Evolutionary conservation across 2,329 filamentous ascomycete species (phyloP), one percentile per base, ranked within the genome.

Genomic region (Cladophialophora psammophila): DNA sequence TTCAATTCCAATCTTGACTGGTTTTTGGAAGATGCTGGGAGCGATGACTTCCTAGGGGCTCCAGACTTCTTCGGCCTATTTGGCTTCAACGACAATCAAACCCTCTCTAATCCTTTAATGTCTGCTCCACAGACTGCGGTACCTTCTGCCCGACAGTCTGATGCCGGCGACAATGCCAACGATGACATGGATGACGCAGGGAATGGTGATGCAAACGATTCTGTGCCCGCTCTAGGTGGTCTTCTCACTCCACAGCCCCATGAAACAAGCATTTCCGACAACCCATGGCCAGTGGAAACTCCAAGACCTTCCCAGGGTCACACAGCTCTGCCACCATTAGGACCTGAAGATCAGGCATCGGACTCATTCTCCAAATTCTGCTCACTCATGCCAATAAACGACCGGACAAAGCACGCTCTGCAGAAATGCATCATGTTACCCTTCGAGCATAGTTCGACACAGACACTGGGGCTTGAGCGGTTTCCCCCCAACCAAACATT

Each of bases 1-100:
- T 59, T 55, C 31, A 55, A 50, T 31, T 64, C 62, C 3, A 64
- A 64, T 34, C 54, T 64, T 13, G 62, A 55, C 31, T 64, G 62
- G 62, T 26, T 64, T 6, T n/a, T 64, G 13, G 53, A 55, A 8
- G 54, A 58, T 18, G 15, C 12, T 52, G 5, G 4, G 9, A 40
- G 20, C 12, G 31, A 38, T 3, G 34, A 15, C 5, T 15, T 54
- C 5, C 34, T 35, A 4, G 15, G 26, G 3, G 15, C 34, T 13
- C 8, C 52, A 10, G 52, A 54, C 7, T 15, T 35, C 15, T 32
- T 54, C 52, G 34, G n/a, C n/a, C 40, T 26, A 26, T 26, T 26
- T 26, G 26, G 42, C 18, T 48, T 48, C 42, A n/a, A 18, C 2
- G 26, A 26, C 26, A 26, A 26, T 26, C 42, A n/a, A 20, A 10